Conservation (phyloP, 495 filamentous ascomycete genomes). For the Penicillium samsonianum region DNA sequence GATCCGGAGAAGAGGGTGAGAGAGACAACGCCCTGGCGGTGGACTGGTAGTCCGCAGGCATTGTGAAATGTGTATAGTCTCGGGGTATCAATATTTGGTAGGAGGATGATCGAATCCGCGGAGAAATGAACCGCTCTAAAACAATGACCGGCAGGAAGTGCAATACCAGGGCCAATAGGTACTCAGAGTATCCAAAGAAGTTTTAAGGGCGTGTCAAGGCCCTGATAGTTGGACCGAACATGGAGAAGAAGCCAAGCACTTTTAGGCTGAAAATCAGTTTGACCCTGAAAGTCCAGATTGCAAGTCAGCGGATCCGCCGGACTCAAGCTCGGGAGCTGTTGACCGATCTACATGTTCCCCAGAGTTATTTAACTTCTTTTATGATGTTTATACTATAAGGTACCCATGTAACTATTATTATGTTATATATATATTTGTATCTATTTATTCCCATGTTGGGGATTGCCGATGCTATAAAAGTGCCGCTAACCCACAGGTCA, state of each 20-base stretch:
- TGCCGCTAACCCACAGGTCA: background rate
- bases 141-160: slow-evolving; percentile 17
- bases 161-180: background rate
- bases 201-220: slow-evolving; percentile 20
- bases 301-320: slow-evolving; percentile 15
- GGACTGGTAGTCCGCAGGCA: slow-evolving; percentile 62
- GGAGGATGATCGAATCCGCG: slow-evolving; percentile 6
- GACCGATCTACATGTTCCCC: slow-evolving; percentile 8
- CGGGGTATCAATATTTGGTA: slow-evolving; percentile 13
- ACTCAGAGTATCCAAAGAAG: background rate
- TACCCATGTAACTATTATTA: background rate
- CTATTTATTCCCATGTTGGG: background rate
- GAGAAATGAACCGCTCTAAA: background rate
- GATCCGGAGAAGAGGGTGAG: slow-evolving; percentile 53
- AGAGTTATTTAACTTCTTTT: background rate
- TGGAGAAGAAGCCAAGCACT: slow-evolving; percentile 12
- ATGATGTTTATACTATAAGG: background rate
- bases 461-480: background rate
- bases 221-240: slow-evolving; percentile 8
- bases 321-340: slow-evolving; percentile 11
- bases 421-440: background rate
- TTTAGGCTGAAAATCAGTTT: slow-evolving; percentile 11
- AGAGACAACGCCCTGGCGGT: slow-evolving; percentile 67
- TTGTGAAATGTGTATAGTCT: slow-evolving; percentile 23
- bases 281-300: slow-evolving; percentile 7